Conservation (phyloP, 2,329 filamentous ascomycete species). For the Mollisia scopiformis region DNA sequence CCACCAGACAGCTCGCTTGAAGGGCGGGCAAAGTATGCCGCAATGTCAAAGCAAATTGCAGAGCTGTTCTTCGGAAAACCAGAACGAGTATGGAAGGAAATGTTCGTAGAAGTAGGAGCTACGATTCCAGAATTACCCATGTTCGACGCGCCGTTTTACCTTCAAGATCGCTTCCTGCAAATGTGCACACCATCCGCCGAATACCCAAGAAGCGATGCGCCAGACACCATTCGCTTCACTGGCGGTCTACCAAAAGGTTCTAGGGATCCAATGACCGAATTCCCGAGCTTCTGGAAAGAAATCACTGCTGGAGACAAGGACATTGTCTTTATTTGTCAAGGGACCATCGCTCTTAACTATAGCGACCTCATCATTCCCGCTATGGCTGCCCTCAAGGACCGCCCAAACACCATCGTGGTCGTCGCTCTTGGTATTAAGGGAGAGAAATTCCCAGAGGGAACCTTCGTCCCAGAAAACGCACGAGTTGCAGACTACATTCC, state of each 20-base stretch:
- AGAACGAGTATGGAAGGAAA: slow-evolving; percentile 9
- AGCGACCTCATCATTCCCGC: slow-evolving; percentile 41
- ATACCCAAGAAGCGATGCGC: slow-evolving; percentile 40
- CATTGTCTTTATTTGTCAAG: slow-evolving; percentile 42
- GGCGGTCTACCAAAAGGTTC: slow-evolving; percentile 44
- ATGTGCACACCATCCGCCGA: slow-evolving; percentile 41
- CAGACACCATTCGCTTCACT: slow-evolving; percentile 44
- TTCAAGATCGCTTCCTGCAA: slow-evolving; percentile 36
- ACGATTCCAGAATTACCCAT: slow-evolving; percentile 25
- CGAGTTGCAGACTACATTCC: slow-evolving; percentile 42
- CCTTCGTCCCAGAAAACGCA: slow-evolving; percentile 36
- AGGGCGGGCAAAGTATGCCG: slow-evolving; percentile 40
- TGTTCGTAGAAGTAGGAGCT: slow-evolving; percentile 36
- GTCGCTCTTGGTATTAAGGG: slow-evolving; percentile 36
- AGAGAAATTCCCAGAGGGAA: slow-evolving; percentile 32
- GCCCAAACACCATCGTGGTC: slow-evolving; percentile 39
- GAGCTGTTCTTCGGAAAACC: slow-evolving; percentile 15
- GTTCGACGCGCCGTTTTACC: slow-evolving; percentile 26
- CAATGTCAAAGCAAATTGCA: slow-evolving; percentile 29
- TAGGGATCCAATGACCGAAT: slow-evolving; percentile 31
- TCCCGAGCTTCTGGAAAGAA: slow-evolving; percentile 50
- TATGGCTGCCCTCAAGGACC: slow-evolving; percentile 38
- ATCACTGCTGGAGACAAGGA: slow-evolving; percentile 43
- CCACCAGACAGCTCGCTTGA: slow-evolving; percentile 42
- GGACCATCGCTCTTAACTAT: slow-evolving; percentile 37